Evolutionary conservation across 768 basidiomycete species (phyloP), one percentile per base, ranked within the genome.

Genomic region (Leucocoprinus sp.): DNA sequence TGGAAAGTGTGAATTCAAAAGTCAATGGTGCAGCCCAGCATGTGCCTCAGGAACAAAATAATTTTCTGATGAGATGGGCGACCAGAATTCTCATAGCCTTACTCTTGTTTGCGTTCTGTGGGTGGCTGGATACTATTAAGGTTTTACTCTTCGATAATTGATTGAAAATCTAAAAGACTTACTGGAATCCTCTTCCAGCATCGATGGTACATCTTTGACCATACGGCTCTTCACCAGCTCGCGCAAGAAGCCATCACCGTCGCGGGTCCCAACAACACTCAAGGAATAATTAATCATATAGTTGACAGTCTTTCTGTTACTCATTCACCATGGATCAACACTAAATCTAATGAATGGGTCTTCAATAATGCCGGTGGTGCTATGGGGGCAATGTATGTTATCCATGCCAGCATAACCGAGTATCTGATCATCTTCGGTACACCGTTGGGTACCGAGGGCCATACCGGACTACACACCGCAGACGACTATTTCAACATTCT

Each of bases 401-500:
- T 98, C 52, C 96, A 98, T 57, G 91, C 95, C 14, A 85, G 81
- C 65, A 83, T 99, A 56, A 97, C 95, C 8, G 96, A 99, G 69
- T 99, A 95, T 67, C 76, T 91, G 54, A 92, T 92, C 61, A 84
- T 97, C 54, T 96, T 96, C 52, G 93, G 96, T 3, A 95, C 93
- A 0, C 92, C 96, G 0, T 72, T 97, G 8, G 96, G 96, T 8
- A 98, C 95, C 2, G 96, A 99, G 66, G 96, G 96, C 2, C 96
- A 98, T 60, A 77, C 82, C 11, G 96, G 96, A 6, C 54, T 95
- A 45, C 95, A 97, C 61, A 89, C 90, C 1, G 93, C 93, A 1
- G 96, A 99, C 59, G 96, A 99, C 61, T 98, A 97, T 64, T 99
- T 98, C 71, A 80, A 96, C 59, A 97, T 99, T 57, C 70, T 99